A percentile compares a stretch with the other conserved stretches of the same genome.
Evolutionary conservation across 179 eudicot species (phyloP).

Genomic region (Heliamphora ciliata): DNA sequence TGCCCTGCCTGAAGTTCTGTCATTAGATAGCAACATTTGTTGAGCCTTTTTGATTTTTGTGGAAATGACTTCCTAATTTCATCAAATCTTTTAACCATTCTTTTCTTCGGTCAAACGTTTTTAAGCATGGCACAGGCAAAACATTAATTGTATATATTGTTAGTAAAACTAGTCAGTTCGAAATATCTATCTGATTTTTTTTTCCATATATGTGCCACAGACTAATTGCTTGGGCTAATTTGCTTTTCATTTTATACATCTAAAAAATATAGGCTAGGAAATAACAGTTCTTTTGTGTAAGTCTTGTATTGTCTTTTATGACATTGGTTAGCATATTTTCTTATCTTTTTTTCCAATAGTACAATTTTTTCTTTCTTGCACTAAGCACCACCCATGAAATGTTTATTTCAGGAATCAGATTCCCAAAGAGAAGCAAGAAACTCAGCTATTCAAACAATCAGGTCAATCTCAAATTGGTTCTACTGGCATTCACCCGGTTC

Average conservation of each 20-base stretch:
- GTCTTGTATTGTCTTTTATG: no score
- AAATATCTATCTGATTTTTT: no score
- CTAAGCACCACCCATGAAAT: neutral
- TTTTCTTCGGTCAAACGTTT: neutral
- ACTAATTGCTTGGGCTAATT: neutral
- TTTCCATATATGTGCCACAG: neutral
- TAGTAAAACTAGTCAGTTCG: no score
- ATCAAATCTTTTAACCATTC: neutral
- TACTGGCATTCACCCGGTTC: conserved; percentile 61
- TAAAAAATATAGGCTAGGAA: no score
- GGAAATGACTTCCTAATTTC: neutral
- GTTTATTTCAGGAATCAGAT: conserved; percentile 34
- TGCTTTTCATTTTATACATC: neutral
- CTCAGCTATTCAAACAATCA: conserved; percentile 70
- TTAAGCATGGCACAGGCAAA: neutral
- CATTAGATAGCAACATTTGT: neutral
- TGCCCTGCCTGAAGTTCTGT: neutral
- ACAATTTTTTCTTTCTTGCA: neutral
- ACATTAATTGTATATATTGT: neutral
- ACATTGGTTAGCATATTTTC: neutral
- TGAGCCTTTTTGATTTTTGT: neutral
- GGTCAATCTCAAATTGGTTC: conserved; percentile 71
- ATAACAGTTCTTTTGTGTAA: no score
- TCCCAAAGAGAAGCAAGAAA: conserved; percentile 35
- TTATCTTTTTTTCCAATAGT: neutral